phyloP scores from a whole-genome alignment of 2,329 filamentous ascomycete genomes.

The Claviceps sp. region DNA sequence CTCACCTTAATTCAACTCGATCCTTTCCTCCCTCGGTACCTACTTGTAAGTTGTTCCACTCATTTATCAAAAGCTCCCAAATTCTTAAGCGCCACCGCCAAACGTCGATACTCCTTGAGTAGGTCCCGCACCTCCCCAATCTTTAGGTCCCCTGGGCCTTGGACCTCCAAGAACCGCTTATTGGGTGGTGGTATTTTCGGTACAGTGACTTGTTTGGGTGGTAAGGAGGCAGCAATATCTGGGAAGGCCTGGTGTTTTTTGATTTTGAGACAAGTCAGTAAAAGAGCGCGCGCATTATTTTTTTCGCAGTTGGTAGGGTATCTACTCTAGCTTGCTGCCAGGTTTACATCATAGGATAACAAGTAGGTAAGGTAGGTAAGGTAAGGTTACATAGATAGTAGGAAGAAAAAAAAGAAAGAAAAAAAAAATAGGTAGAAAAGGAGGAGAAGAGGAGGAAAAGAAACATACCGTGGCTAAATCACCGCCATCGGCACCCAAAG shows the following conservation, averaged over 20 bases:
- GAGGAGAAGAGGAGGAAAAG: not conserved
- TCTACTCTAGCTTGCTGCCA: no score
- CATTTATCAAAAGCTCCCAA: constrained; percentile 41
- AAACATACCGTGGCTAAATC: constrained; percentile 42
- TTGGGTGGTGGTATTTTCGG: constrained; percentile 52
- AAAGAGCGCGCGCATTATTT: no score
- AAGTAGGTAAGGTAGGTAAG: not conserved
- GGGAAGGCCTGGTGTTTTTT: constrained; percentile 38
- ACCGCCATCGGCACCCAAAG: constrained; percentile 33
- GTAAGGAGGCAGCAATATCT: constrained; percentile 40
- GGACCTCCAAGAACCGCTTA: constrained; percentile 58
- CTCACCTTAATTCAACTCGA: not conserved
- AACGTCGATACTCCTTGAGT: constrained; percentile 59
- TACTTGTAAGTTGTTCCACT: constrained; percentile 18
- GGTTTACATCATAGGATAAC: no score
- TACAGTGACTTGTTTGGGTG: constrained; percentile 32
- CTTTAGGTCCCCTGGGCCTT: constrained; percentile 56
- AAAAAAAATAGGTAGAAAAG: not conserved
- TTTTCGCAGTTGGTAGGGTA: not conserved
- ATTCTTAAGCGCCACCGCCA: constrained; percentile 52
- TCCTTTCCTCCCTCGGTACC: not conserved
- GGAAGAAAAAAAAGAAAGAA: no score
- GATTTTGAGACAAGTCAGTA: not conserved
- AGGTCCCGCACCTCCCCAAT: constrained; percentile 62
- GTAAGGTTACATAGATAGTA: no score